A percentile compares a stretch with the other conserved stretches of the same genome.
Evolutionary conservation across 208 protist species (phyloP).

Genomic region (Novymonas esmeraldas): DNA sequence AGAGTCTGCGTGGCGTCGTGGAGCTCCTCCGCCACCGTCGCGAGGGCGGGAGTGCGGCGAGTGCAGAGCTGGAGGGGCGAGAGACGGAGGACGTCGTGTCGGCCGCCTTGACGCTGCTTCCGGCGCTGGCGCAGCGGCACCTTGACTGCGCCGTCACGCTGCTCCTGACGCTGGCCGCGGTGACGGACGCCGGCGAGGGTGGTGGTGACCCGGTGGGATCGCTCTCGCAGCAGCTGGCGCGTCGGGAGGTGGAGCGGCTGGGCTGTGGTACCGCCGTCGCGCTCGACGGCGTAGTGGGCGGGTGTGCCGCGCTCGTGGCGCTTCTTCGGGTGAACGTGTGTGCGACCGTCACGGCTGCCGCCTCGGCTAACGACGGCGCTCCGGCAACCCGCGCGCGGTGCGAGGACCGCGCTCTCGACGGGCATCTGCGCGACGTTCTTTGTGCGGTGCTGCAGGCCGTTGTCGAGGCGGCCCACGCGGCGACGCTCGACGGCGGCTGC

Average conservation of each 20-base stretch:
- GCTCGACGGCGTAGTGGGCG: not conserved
- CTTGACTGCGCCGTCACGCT: constrained; percentile 6
- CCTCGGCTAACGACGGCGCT: not conserved
- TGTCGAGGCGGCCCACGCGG: constrained; percentile 3
- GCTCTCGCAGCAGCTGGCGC: not conserved
- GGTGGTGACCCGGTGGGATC: not conserved
- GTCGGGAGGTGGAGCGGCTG: constrained; percentile 1
- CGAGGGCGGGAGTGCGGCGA: not conserved
- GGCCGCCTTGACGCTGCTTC: not conserved
- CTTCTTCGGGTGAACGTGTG: constrained; percentile 3
- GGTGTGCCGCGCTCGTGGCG: constrained; percentile 7
- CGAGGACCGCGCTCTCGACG: not conserved
- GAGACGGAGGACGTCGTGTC: not conserved
- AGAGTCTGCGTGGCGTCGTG: not conserved
- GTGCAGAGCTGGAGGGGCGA: not conserved
- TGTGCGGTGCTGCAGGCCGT: constrained; percentile 5
- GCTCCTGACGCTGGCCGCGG: not conserved
- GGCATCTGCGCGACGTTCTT: not conserved
- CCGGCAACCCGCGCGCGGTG: not conserved
- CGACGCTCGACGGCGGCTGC: not conserved
- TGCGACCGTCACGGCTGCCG: not conserved
- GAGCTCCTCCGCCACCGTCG: not conserved
- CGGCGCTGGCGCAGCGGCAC: constrained; percentile 9
- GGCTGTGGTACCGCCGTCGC: not conserved
- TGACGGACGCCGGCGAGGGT: not conserved